These are phyloP conservation scores for Citrus cavaleriei DNA, from an alignment of 345 rosid species.

Conservation along the genomic window DNA sequence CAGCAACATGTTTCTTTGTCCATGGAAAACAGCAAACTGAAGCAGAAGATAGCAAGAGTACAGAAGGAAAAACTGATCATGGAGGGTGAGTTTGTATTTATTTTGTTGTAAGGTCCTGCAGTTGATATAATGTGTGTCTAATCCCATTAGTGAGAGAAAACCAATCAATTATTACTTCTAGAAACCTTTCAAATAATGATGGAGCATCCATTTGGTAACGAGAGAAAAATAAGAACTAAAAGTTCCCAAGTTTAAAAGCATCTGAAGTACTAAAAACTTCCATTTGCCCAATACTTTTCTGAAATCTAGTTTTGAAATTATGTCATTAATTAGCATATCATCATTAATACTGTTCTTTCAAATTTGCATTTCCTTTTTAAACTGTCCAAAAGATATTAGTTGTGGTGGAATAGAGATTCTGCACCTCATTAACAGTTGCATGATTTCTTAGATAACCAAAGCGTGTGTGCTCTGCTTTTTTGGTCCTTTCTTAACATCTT, in stretches of 20 bases:
- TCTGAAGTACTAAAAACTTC: not conserved
- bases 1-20: conserved; percentile 58
- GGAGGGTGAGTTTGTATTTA: conserved; percentile 39
- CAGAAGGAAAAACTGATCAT: conserved; percentile 52
- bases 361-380: not conserved
- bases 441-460: not conserved
- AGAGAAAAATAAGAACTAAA: not conserved
- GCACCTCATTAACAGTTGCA: not conserved
- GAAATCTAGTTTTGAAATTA: not conserved
- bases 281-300: not conserved
- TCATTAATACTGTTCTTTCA: no score
- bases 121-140: not conserved
- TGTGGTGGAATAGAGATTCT: not conserved
- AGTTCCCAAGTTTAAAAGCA: not conserved
- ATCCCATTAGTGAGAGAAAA: not conserved
- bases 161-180: not conserved
- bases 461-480: not conserved
- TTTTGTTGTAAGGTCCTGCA: not conserved
- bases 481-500: not conserved
- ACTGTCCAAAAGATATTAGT: not conserved
- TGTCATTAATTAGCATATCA: not conserved
- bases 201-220: not conserved
- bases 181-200: not conserved
- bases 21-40: conserved; percentile 57
- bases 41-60: conserved; percentile 51